Evolutionary conservation across 2,329 filamentous ascomycete species (phyloP), one percentile per base, ranked within the genome.

Genomic region (Paraphoma chrysanthemicola): DNA sequence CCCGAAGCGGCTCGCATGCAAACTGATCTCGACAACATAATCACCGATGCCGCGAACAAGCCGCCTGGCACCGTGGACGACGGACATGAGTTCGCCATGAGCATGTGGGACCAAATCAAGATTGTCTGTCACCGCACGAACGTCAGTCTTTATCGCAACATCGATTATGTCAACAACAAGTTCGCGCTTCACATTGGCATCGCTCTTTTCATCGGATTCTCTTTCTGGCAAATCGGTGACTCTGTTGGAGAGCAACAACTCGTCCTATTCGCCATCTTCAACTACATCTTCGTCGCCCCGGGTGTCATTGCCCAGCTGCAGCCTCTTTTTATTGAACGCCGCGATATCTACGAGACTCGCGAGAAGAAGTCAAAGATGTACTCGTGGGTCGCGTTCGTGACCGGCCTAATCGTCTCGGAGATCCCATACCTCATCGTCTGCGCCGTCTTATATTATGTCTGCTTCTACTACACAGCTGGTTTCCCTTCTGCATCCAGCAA

Each of bases 381-480:
- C 77, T 89, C 86, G 0, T 92, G 90, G 90, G 82, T 85, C 60
- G 86, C 83, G 1, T 92, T 93, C 73, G 83, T 92, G 67, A 79
- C 88, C 1, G 85, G 87, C 61, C 89, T 90, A 64, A 85, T 92
- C 51, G 54, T 90, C 1, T 88, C 89, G 39, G 90, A 93, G 71
- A 81, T 91, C 1, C 88, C 89, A 0, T 92, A 83, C 76, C 81
- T 86, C 45, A 79, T 86, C 45, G 53, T 91, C 11, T 85, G 86
- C 7, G 85, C 82, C 2, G 72, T 90, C 14, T 69, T 91, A 4
- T 84, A 88, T 63, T 92, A 81, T 68, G 79, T 85, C 4, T 84
- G 81, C 71, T 90, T 87, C 80, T 91, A 91, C 80, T 92, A 89
- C 57, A 73, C 76, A 0, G 67, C 74, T 4, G 70, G 68, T 12